These are phyloP conservation scores for Closterium sp. DNA, from an alignment of 139 green algal genomes.

Conservation along the genomic window DNA sequence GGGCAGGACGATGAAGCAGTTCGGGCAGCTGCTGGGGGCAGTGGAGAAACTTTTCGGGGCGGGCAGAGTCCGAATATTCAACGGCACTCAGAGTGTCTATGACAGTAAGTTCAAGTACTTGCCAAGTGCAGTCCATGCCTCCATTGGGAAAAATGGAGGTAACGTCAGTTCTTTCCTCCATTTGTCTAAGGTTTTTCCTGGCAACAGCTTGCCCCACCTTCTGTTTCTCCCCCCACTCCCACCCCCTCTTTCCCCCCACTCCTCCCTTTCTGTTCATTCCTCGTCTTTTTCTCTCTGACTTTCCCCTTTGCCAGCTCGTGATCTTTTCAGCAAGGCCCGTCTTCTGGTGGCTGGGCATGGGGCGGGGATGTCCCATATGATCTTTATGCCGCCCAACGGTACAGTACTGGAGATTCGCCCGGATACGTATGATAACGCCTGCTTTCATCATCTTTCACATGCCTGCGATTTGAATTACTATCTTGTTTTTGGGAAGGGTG, in stretches of 20 bases:
- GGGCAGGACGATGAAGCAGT: not conserved
- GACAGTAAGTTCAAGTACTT: not conserved
- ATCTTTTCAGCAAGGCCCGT: not conserved
- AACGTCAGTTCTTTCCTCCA: no score
- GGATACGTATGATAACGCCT: not conserved
- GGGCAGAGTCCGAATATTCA: not conserved
- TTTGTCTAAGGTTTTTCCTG: no score
- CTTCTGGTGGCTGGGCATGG: not conserved
- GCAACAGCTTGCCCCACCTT: no score
- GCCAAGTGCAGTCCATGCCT: no score
- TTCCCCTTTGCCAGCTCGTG: not conserved
- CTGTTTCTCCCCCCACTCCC: no score
- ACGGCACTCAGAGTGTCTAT: not conserved
- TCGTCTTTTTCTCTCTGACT: not conserved
- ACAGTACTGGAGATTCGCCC: constrained; percentile 1
- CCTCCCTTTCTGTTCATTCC: no score
- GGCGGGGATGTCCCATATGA: not conserved
- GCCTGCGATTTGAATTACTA: constrained; percentile 4
- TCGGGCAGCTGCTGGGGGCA: not conserved
- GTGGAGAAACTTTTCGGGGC: not conserved
- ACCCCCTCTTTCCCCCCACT: no score
- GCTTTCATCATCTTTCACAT: not conserved
- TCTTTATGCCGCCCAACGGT: not conserved
- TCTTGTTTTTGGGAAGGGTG: not conserved
- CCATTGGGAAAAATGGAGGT: no score